These are phyloP conservation scores for Seiridium unicorne DNA, from an alignment of 2,329 filamentous ascomycete genomes.

Conservation along the genomic window DNA sequence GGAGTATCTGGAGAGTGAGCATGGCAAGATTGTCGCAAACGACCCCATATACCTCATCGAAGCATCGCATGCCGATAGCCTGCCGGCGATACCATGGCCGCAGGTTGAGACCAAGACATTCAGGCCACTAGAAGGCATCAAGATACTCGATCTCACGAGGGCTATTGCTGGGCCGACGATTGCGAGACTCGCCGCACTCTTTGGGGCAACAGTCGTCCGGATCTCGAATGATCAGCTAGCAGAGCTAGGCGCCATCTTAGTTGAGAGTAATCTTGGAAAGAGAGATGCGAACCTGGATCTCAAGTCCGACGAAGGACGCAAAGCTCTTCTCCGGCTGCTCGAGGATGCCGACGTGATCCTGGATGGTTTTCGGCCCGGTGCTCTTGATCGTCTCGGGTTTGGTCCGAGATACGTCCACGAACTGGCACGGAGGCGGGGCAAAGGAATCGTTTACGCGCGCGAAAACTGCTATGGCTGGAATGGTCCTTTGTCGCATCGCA, in stretches of 20 bases:
- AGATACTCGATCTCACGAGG: slow-evolving; percentile 71
- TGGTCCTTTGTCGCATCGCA: slow-evolving; percentile 58
- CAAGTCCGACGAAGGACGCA: slow-evolving; percentile 49
- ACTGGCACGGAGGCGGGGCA: slow-evolving; percentile 53
- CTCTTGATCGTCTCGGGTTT: slow-evolving; percentile 62
- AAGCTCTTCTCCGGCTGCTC: slow-evolving; percentile 56
- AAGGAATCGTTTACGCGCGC: slow-evolving; percentile 65
- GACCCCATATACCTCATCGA: slow-evolving; percentile 23
- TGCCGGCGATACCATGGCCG: slow-evolving; percentile 26
- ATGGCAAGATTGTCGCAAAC: slow-evolving; percentile 12
- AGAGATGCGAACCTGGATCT: slow-evolving; percentile 63
- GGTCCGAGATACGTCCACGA: slow-evolving; percentile 51
- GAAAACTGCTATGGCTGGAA: slow-evolving; percentile 70
- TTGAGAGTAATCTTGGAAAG: slow-evolving; percentile 67
- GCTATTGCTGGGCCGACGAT: slow-evolving; percentile 75
- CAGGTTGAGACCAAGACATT: slow-evolving; percentile 14
- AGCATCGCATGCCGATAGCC: slow-evolving; percentile 9
- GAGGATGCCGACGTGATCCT: slow-evolving; percentile 63
- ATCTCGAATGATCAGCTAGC: slow-evolving; percentile 64
- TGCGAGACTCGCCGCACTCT: slow-evolving; percentile 66
- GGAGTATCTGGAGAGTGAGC: slow-evolving; percentile 24
- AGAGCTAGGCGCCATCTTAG: slow-evolving; percentile 70
- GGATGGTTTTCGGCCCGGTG: slow-evolving; percentile 68
- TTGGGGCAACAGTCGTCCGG: slow-evolving; percentile 72
- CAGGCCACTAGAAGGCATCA: slow-evolving; percentile 53